Evolutionary conservation across 768 basidiomycete species (phyloP), one percentile per base, ranked within the genome.

Genomic region (Mycena galericulata): DNA sequence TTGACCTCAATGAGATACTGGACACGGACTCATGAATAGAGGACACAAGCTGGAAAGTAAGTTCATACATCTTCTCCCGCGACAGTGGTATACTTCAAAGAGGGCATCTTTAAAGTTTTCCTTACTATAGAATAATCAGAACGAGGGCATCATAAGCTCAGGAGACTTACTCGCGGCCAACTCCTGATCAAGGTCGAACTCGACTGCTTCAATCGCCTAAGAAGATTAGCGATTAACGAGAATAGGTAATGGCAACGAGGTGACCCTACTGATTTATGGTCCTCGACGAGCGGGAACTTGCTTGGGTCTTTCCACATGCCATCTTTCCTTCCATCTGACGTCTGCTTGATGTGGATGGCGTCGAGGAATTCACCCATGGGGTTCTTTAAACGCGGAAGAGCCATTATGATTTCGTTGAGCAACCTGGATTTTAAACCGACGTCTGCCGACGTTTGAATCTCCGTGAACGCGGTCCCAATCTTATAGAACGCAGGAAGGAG

Each of bases 1-100:
- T 88, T 90, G 26, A 97, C 79, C 77, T 97, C 94, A 12, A 97
- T 83, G 12, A 98, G 82, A 76, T 88, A 97, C 91, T 98, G 71
- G 49, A 43, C 53, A 41, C n/a, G 43, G 15, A 36, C 51, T 18
- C 63, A 63, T 49, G 29, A 67, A 38, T 36, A 38, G 45, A 45
- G 32, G 7, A 63, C 10, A 36, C 46, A 51, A 20, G 12, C 22
- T 26, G n/a, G n/a, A n/a, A 4, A 62, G 22, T 4, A 29, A 53
- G 7, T 6, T 62, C 81, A 64, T 71, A 94, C 95, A 78, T 96
- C 95, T 61, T 92, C 90, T 0, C 88, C 90, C 0, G 84, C 80
- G 15, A 91, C 84, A 6, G 84, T 87, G 3, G 86, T 85, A 85
- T 89, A 99, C 60, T 90, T 81, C 26, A 96, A 81, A 11, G 88